phyloP scores from a whole-genome alignment of 1,139 yeast genomes.

The Taphrina flavorubra region DNA sequence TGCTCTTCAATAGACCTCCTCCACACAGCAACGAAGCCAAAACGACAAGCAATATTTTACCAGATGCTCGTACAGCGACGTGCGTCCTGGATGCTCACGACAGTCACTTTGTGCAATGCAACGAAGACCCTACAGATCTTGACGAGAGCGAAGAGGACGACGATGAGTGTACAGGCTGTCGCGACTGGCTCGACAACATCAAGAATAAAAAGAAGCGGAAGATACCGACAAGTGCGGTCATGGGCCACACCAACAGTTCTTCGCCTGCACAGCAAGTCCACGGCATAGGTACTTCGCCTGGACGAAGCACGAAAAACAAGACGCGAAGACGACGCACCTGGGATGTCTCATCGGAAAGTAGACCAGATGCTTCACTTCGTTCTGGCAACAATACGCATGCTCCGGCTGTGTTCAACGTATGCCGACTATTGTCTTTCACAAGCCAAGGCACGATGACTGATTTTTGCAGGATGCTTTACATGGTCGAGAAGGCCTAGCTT shows the following conservation, averaged over 20 bases:
- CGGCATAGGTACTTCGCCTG: slow-evolving; percentile 8
- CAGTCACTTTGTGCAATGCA: not conserved
- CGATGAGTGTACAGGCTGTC: slow-evolving; percentile 34
- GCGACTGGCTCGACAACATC: slow-evolving; percentile 40
- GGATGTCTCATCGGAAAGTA: slow-evolving; percentile 28
- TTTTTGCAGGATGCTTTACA: not conserved
- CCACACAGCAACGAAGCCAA: slow-evolving; percentile 9
- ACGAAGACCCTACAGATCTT: slow-evolving; percentile 6
- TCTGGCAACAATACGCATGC: not conserved
- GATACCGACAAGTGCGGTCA: slow-evolving; percentile 41
- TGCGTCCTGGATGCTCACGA: not conserved
- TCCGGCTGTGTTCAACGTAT: slow-evolving; percentile 6
- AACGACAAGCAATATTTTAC: not conserved
- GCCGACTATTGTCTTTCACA: not conserved
- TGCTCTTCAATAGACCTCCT: slow-evolving; percentile 14
- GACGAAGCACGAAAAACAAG: slow-evolving; percentile 13
- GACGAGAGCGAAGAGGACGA: slow-evolving; percentile 38
- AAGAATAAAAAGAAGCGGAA: slow-evolving; percentile 45
- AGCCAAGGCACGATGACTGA: not conserved
- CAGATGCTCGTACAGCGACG: not conserved
- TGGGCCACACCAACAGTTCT: slow-evolving; percentile 27
- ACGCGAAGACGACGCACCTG: slow-evolving; percentile 31
- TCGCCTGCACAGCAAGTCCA: slow-evolving; percentile 18
- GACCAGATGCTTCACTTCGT: slow-evolving; percentile 16
- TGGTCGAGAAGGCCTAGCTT: slow-evolving; percentile 8